Percentiles rank a stretch among this genome's conserved stretches.
These are phyloP conservation scores for Botrytis sinoallii DNA, from an alignment of 2,329 filamentous ascomycete species.

Conservation along the genomic window DNA sequence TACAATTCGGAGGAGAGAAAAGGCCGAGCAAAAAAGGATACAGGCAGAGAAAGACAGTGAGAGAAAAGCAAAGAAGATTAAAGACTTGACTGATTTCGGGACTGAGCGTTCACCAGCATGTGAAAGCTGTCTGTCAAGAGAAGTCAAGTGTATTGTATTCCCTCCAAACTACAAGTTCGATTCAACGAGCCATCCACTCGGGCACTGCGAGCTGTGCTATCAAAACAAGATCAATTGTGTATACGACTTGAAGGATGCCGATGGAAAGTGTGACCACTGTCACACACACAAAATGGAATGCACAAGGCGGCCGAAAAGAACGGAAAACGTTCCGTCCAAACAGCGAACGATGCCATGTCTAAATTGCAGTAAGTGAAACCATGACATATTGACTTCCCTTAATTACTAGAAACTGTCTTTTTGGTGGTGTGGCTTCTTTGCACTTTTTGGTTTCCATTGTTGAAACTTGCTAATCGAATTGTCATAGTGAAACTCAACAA, in stretches of 20 bases:
- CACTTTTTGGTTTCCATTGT: no score
- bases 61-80: not conserved
- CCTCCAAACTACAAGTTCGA: not conserved
- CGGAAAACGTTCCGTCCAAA: not conserved
- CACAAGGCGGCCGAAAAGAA: not conserved
- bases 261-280: not conserved
- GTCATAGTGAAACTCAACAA: no score
- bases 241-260: not conserved
- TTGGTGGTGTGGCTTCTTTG: no score
- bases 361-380: no score
- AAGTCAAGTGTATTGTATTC: not conserved
- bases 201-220: not conserved
- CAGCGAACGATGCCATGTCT: no score
- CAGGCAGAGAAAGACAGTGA: not conserved
- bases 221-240: not conserved
- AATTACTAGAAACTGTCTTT: no score
- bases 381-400: no score
- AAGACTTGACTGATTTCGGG: not conserved
- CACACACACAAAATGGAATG: not conserved
- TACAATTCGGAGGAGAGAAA: not conserved
- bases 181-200: not conserved
- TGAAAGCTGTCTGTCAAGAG: not conserved
- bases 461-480: no score
- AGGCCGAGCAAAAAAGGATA: not conserved
- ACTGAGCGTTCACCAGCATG: not conserved